Evolutionary conservation across 202 grass and related monocot species (phyloP).

Genomic region (Tripidium arundinaceum): DNA sequence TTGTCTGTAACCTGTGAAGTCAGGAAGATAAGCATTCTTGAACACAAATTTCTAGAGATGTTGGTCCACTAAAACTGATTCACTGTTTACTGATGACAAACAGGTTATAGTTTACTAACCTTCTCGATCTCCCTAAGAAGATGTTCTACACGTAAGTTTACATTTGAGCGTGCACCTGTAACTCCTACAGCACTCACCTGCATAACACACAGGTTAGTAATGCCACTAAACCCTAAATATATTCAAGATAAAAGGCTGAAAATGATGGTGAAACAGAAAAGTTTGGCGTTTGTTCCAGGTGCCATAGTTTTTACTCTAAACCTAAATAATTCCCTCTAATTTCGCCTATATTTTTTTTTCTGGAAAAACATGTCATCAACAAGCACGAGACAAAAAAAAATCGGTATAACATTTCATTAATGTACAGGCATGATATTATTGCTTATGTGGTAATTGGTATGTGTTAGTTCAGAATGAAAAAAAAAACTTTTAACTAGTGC

Average conservation of each 20-base stretch:
- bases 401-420: background rate
- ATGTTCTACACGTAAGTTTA: constrained; percentile 68
- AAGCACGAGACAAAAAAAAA: background rate
- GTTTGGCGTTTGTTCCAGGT: background rate
- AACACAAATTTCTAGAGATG: too few species aligned
- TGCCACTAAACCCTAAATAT: too few species aligned
- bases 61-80: background rate
- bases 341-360: too few species aligned
- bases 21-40: constrained; percentile 28
- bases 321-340: background rate
- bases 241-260: too few species aligned
- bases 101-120: constrained; percentile 42
- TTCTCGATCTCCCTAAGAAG: constrained; percentile 90
- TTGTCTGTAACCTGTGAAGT: constrained; percentile 70
- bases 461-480: background rate
- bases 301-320: background rate
- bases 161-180: constrained; percentile 64
- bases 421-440: background rate
- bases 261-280: too few species aligned
- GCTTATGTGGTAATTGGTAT: background rate
- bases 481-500: background rate
- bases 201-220: constrained; percentile 19
- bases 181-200: constrained; percentile 92
- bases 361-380: background rate
- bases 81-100: too few species aligned